Evolutionary conservation across 495 filamentous ascomycete genomes (phyloP).

Genomic region (Xylaria nigripes): DNA sequence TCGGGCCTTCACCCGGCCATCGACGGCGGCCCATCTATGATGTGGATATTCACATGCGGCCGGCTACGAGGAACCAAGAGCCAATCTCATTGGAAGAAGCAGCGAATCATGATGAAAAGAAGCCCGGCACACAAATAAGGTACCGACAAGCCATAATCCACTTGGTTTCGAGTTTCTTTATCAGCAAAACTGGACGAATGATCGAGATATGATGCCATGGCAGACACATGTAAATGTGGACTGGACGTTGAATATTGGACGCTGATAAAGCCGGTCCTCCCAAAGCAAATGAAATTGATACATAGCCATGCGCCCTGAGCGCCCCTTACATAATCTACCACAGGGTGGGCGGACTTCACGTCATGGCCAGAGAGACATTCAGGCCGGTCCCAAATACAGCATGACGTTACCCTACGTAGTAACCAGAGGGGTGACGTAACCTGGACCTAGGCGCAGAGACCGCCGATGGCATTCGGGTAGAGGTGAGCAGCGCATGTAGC

Average conservation of each 20-base stretch:
- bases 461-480: too few relatives aligned
- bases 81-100: background rate
- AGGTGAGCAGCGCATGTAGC: too few relatives aligned
- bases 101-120: constrained; percentile 1
- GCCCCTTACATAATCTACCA: constrained; percentile 21
- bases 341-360: too few relatives aligned
- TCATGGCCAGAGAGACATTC: too few relatives aligned
- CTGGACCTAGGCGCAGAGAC: too few relatives aligned
- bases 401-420: too few relatives aligned
- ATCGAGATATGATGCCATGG: constrained; percentile 8
- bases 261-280: background rate
- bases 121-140: background rate
- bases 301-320: too few relatives aligned
- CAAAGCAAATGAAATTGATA: too few relatives aligned
- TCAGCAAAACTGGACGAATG: background rate
- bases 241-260: too few relatives aligned
- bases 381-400: too few relatives aligned
- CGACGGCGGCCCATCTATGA: constrained; percentile 4
- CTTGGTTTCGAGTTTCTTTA: constrained; percentile 12
- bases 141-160: background rate
- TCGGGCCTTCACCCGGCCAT: background rate
- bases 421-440: too few relatives aligned
- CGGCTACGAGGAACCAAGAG: background rate
- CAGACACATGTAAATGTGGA: background rate
- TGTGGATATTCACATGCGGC: constrained; percentile 3